Percentiles rank a stretch among this genome's conserved stretches.
These are phyloP conservation scores for Nicotiana paniculata DNA, from an alignment of 257 asterid genomes.

Conservation along the genomic window DNA sequence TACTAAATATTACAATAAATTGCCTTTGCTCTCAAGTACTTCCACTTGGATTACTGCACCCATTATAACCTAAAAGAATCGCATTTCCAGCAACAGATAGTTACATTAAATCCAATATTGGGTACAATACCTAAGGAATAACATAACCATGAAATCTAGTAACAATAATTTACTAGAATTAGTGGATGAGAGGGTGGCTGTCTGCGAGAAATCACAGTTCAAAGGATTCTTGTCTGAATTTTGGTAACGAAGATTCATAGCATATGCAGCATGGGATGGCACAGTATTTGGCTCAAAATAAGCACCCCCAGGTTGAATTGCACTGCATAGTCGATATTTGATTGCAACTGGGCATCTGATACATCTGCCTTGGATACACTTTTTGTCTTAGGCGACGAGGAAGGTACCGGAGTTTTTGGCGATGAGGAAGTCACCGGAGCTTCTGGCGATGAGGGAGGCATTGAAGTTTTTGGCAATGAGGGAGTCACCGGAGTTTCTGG, in stretches of 20 bases:
- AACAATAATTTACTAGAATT: constrained; percentile 42
- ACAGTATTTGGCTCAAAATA: constrained; percentile 54
- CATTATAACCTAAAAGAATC: constrained; percentile 34
- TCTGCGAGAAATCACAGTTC: constrained; percentile 45
- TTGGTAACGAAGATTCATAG: constrained; percentile 56
- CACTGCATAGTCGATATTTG: constrained; percentile 53
- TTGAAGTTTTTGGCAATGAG: constrained; percentile 6
- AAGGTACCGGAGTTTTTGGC: constrained; percentile 11
- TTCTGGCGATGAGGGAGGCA: constrained; percentile 4
- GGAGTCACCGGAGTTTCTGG: constrained; percentile 15
- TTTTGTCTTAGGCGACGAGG: constrained; percentile 28
- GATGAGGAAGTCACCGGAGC: not conserved
- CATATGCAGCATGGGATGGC: constrained; percentile 53
- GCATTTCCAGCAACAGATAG: not conserved
- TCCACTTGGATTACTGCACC: constrained; percentile 42
- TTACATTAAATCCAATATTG: not conserved
- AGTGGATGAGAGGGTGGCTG: constrained; percentile 38
- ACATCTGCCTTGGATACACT: constrained; percentile 42
- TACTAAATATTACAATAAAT: not conserved
- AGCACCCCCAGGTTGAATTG: constrained; percentile 60
- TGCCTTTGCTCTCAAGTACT: constrained; percentile 16
- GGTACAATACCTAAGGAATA: not conserved
- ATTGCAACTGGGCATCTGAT: constrained; percentile 36
- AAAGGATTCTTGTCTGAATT: constrained; percentile 23
- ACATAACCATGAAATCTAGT: not conserved